These are phyloP conservation scores for Neurospora cerealis DNA, from an alignment of 495 filamentous ascomycete genomes.

Conservation along the genomic window DNA sequence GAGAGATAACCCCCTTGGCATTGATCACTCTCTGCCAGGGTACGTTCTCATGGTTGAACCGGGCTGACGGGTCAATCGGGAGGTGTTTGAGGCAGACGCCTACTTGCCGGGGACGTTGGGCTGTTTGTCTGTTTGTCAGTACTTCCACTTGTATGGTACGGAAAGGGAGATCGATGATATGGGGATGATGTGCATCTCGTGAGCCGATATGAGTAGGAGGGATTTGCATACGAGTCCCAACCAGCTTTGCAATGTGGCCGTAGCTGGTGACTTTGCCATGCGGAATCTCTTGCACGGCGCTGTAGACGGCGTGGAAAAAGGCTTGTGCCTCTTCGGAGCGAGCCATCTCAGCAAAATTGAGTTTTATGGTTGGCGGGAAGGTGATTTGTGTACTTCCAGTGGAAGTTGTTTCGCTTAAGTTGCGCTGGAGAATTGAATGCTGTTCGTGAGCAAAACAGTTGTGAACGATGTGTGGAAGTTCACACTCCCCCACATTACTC, in stretches of 20 bases:
- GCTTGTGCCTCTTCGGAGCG: constrained; percentile 74
- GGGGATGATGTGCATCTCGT: neutral
- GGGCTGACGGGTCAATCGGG: constrained; percentile 34
- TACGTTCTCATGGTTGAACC: constrained; percentile 65
- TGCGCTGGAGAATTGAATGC: neutral
- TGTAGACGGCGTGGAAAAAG: constrained; percentile 79
- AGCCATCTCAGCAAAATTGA: constrained; percentile 39
- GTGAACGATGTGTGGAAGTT: neutral
- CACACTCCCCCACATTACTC: neutral
- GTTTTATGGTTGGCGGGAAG: neutral
- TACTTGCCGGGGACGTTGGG: constrained; percentile 68
- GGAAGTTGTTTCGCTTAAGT: neutral
- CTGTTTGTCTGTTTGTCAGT: constrained; percentile 23
- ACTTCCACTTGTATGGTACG: neutral
- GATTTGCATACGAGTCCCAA: constrained; percentile 65
- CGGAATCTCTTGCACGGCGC: constrained; percentile 76
- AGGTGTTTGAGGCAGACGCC: constrained; percentile 83
- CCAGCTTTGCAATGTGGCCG: constrained; percentile 72
- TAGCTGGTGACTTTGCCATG: constrained; percentile 76
- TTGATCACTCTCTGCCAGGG: constrained; percentile 95
- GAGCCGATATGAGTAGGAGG: neutral
- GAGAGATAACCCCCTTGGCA: constrained; percentile 73
- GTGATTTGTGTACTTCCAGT: neutral
- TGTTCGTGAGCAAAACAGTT: neutral
- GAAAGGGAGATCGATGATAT: neutral